Evolutionary conservation across 345 rosid species (phyloP), one percentile per base, ranked within the genome.

Genomic region (Viola odorata): DNA sequence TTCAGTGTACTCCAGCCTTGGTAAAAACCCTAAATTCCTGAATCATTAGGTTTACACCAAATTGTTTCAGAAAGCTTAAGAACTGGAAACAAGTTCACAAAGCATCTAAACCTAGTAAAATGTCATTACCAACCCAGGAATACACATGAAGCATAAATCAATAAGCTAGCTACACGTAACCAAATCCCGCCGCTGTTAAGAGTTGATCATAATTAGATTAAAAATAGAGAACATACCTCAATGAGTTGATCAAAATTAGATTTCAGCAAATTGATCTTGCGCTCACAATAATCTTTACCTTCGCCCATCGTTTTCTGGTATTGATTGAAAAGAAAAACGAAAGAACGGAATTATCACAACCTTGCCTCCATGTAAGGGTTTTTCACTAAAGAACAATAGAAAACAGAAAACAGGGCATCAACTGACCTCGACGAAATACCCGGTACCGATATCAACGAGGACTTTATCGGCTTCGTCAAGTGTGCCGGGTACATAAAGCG

Each of bases 371-470:
- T 32, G 5, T 16, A 3, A 4, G 8, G 15, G 32, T 23, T 23
- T 23, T 23, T 23, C 32, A 23, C 32, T 23, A 23, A 37, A 51
- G 42, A 12, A 7, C 48, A 13, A 12, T 8, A 55, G 4, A 6
- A 47, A 12, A 6, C 3, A 37, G 6, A 10, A 8, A 48, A 4
- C 13, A 23, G 32, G 2, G 32, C 32, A 23, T 23, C 32, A 65
- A 38, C 44, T 37, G 60, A 87, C 97, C 97, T 94, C 96, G 47
- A 91, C 89, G 82, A 95, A 95, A 82, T 86, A 95, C 15, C 99
- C 99, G 55, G 99, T 95, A 61, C 99, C 98, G 49, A 95, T 84
- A 74, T 95, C 96, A 55, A 95, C 95, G 36, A 95, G 84, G 42
- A 91, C 90, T 41, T 80, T 85, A 50, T 84, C 83, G 37, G 95